These are phyloP conservation scores for Stereum hirsutum DNA, from an alignment of 1,284 basidiomycete genomes.

Conservation along the genomic window DNA sequence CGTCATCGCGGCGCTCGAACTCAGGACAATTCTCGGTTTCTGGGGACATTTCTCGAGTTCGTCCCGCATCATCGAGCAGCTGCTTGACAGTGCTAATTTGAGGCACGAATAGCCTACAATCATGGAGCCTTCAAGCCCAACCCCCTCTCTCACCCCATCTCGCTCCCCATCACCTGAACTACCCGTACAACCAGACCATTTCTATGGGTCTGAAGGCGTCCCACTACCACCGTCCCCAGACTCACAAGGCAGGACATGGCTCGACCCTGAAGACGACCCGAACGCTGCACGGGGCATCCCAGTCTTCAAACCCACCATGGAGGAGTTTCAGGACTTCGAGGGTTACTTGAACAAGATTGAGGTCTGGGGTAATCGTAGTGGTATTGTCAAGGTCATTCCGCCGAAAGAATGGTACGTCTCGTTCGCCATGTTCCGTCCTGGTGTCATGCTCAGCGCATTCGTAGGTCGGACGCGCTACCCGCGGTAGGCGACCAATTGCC, in stretches of 20 bases:
- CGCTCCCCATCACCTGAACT: constrained; percentile 40
- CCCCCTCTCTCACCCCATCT: constrained; percentile 43
- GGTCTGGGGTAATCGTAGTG: constrained; percentile 80
- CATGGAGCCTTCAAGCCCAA: too few relatives aligned
- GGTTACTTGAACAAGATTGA: constrained; percentile 79
- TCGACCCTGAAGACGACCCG: constrained; percentile 77
- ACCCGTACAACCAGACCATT: constrained; percentile 70
- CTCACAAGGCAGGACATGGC: constrained; percentile 51
- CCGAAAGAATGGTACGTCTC: constrained; percentile 80
- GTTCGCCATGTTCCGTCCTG: constrained; percentile 1
- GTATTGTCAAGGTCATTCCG: constrained; percentile 91
- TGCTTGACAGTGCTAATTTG: too few relatives aligned
- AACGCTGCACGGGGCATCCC: constrained; percentile 84
- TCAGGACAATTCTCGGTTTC: too few relatives aligned
- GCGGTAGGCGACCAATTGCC: constrained; percentile 58
- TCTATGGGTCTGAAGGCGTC: constrained; percentile 52
- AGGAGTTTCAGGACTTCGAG: constrained; percentile 86
- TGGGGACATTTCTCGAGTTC: too few relatives aligned
- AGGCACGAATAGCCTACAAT: too few relatives aligned
- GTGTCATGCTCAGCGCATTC: background rate
- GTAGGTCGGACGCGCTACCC: constrained; percentile 47
- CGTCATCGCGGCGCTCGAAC: too few relatives aligned
- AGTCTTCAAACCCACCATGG: constrained; percentile 87
- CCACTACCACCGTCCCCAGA: constrained; percentile 47
- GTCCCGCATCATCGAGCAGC: too few relatives aligned